Base-by-base conservation (phyloP, 371 early-diverging fungal species). In the Lichtheimia ornata region DNA sequence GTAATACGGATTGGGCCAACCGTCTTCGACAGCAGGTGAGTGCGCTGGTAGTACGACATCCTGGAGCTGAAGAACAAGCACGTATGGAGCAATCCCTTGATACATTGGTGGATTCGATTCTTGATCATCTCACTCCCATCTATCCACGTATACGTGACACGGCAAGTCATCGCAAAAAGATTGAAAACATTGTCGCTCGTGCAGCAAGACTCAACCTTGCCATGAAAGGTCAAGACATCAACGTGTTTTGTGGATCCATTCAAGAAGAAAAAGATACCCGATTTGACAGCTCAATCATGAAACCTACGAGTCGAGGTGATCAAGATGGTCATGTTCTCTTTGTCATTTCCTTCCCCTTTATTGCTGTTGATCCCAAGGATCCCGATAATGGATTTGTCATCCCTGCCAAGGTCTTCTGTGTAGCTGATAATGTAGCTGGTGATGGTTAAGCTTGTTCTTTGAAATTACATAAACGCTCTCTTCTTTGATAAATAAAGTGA, bases 141-240 rank as follows among this genome's bases (percentile, higher is more conserved):
- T 79, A 79, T 53, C 79, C 79, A 24, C 54, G 58, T 15, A 35
- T 61, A 18, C 62, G 57, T 25, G 64, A 73, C 2, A 70, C 66
- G 12, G 20, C 30, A n/a, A 59, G 49, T 30, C 65, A 70, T 25
- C 61, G 63, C 7, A 72, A 67, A 43, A 77, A 77, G 60, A 68
- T 77, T 6, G 62, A 62, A 15, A 45, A 50, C 30, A 52, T 77
- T 13, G 63, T 74, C 25, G 64, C 65, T 56, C 53, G 74, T 40
- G 64, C 74, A 4, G 64, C 64, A 1, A 73, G 70, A 50, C 68
- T 77, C 28, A 74, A 74, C 56, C 53, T 77, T 47, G 77, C 77
- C 49, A 69, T 77, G 57, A 77, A 77, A 47, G 77, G 77, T 12
- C 77, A 77, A 61, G 77, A 77, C 17, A 70, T 73, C 25, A 69